These are phyloP conservation scores for Ceriops zippeliana DNA, from an alignment of 345 rosid genomes.

Conservation along the genomic window DNA sequence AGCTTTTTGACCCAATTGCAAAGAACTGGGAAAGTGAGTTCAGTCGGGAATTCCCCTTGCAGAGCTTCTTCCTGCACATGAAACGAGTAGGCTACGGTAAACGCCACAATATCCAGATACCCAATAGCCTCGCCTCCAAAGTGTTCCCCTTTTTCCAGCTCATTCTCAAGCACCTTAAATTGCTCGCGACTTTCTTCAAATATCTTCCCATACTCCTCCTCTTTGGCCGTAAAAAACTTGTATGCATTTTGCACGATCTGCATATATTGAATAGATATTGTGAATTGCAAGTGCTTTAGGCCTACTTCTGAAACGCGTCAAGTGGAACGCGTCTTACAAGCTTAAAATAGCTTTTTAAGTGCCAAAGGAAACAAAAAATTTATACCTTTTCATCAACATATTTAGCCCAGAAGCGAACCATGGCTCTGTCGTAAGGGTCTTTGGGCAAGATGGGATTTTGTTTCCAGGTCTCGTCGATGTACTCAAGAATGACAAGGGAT, in stretches of 20 bases:
- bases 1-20: constrained; percentile 11
- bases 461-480: constrained; percentile 19
- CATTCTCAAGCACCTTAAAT: constrained; percentile 11
- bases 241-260: neutral
- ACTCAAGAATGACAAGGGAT: constrained; percentile 18
- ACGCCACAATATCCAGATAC: constrained; percentile 11
- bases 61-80: neutral
- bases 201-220: neutral
- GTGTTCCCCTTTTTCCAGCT: constrained; percentile 5
- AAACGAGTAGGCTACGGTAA: neutral
- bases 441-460: constrained; percentile 13
- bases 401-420: constrained; percentile 20
- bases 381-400: constrained; percentile 11
- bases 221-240: neutral
- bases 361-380: neutral
- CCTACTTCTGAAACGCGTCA: no score
- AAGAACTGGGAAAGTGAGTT: constrained; percentile 9
- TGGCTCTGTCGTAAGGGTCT: constrained; percentile 7
- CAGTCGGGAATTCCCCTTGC: neutral
- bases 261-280: neutral
- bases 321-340: no score
- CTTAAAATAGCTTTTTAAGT: neutral
- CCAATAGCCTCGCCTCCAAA: constrained; percentile 23
- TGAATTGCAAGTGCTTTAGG: no score
- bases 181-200: neutral